Conservation (phyloP, 2,329 filamentous ascomycete species). For the Nothopassalora personata region DNA sequence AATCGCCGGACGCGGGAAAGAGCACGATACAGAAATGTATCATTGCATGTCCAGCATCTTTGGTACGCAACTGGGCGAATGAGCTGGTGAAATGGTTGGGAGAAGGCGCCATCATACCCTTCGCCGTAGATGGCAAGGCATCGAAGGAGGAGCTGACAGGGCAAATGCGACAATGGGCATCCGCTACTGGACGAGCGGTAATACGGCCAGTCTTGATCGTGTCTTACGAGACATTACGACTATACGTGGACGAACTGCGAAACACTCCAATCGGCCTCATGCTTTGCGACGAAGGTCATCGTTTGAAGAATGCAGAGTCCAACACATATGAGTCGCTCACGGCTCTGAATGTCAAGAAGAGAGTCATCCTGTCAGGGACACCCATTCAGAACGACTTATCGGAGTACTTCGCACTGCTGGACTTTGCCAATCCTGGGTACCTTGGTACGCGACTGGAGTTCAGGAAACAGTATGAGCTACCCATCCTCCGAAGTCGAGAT, state of each 20-base stretch:
- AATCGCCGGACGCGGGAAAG: constrained; percentile 92
- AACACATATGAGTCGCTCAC: constrained; percentile 92
- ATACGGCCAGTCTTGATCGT: constrained; percentile 93
- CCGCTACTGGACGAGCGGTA: constrained; percentile 80
- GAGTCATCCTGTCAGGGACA: constrained; percentile 92
- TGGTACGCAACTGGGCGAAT: constrained; percentile 97
- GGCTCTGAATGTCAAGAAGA: constrained; percentile 78
- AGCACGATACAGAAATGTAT: constrained; percentile 92
- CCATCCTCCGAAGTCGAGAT: constrained; percentile 86
- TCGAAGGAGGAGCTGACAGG: constrained; percentile 87
- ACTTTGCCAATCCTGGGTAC: constrained; percentile 91
- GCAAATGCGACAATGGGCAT: constrained; percentile 91
- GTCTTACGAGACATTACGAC: constrained; percentile 89
- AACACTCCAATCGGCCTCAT: constrained; percentile 86
- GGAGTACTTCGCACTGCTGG: constrained; percentile 92
- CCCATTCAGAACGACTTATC: constrained; percentile 98
- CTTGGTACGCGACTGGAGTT: constrained; percentile 87
- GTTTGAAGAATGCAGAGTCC: constrained; percentile 92
- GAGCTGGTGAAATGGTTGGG: constrained; percentile 96
- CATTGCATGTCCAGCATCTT: constrained; percentile 90
- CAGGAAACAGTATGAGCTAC: constrained; percentile 86
- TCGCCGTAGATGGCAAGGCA: constrained; percentile 94
- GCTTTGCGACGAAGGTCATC: constrained; percentile 93
- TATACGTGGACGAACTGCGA: constrained; percentile 86
- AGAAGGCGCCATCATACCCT: constrained; percentile 81